Conservation (phyloP, 352 stramenopile species). For the Pythium oligandrum region DNA sequence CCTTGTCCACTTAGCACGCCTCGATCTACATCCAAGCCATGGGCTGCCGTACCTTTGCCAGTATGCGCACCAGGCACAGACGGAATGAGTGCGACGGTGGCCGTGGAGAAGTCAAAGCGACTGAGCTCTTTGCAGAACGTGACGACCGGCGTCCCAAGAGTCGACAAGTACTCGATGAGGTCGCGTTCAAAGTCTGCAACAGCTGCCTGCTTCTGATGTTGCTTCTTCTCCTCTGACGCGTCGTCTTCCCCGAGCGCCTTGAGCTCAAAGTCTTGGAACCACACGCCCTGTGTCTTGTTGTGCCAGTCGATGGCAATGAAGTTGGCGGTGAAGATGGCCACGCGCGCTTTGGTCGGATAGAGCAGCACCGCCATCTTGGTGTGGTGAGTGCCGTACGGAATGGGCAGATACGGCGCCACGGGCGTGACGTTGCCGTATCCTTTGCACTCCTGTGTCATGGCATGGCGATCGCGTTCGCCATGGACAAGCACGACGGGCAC, state of each 20-base stretch:
- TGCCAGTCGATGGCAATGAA: slow-evolving; percentile 78
- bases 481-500: slow-evolving; percentile 77
- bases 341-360: slow-evolving; percentile 54
- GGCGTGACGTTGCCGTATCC: slow-evolving; percentile 56
- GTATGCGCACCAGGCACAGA: slow-evolving; percentile 70
- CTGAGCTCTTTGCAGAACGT: slow-evolving; percentile 43
- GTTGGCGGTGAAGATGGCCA: slow-evolving; percentile 85
- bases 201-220: background rate
- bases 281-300: slow-evolving; percentile 82
- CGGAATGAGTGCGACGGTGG: slow-evolving; percentile 51
- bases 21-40: background rate
- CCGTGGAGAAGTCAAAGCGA: slow-evolving; percentile 60
- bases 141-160: slow-evolving; percentile 35
- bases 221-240: background rate
- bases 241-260: slow-evolving; percentile 30
- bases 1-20: background rate
- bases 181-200: slow-evolving; percentile 55
- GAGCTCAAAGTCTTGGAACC: slow-evolving; percentile 77
- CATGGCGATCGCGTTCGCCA: slow-evolving; percentile 52
- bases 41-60: slow-evolving; percentile 36
- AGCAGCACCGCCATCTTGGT: slow-evolving; percentile 83
- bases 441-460: slow-evolving; percentile 51
- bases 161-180: slow-evolving; percentile 54
- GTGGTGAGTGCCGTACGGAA: slow-evolving; percentile 84
- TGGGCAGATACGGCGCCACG: slow-evolving; percentile 64